Evolutionary conservation across 805 yeast genomes (phyloP), one percentile per base, ranked within the genome.

Genomic region (Metschnikowia similis): DNA sequence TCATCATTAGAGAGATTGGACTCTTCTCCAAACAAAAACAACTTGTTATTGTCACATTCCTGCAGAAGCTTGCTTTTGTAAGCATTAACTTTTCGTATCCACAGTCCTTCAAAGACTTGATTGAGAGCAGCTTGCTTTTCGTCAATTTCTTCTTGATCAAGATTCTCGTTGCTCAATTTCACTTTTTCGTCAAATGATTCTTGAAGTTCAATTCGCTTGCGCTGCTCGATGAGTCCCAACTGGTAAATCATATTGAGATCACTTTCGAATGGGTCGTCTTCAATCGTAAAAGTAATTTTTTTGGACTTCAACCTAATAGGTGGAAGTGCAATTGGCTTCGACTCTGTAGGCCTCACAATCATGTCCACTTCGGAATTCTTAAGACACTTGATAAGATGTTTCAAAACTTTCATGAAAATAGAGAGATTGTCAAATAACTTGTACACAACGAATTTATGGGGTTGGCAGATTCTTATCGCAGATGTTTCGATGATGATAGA

Each of bases 61-160:
- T 45, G 32, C 10, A 51, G 45, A 1, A 56, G 21, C 8, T 47
- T 53, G 4, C 49, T 41, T 54, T 70, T 74, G 65, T 74, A 77
- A 41, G 76, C 73, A 32, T 73, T 72, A 6, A 88, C 81, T 45
- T 87, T 74, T 26, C 77, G 67, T 21, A 88, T 77, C 98, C 98
- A 91, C 61, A 54, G 58, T 6, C 11, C 26, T 30, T 48, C 58
- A 38, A 57, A 45, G n/a, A 45, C 13, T 31, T 50, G 45, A 27
- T 52, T 41, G 9, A 56, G 47, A 6, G 36, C 39, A 4, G 27
- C 35, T 8, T 51, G 43, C 13, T 48, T 47, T n/a, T 47, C 41
- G 6, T 53, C 45, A 4, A 30, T 28, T 2, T 42, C 44, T 8
- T 40, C 47, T 3, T 38, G 41, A 10, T 14, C 21, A 4, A 21